Conservation (phyloP, 371 early-diverging fungal species). For the Mortierella sp. region DNA sequence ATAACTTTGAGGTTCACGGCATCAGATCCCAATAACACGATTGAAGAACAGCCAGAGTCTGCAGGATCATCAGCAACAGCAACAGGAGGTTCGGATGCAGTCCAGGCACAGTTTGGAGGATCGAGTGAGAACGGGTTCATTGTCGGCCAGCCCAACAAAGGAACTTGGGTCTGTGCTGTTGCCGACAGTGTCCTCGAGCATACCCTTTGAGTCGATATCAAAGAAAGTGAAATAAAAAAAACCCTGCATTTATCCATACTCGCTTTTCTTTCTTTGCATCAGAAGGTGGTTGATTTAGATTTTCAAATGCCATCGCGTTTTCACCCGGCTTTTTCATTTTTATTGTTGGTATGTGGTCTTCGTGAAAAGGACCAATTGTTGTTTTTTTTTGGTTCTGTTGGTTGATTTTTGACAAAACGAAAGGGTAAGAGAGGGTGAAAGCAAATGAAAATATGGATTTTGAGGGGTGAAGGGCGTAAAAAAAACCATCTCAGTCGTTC, state of each 20-base stretch:
- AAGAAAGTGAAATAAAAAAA: not conserved
- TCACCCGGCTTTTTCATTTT: too few relatives aligned
- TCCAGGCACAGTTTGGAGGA: slow-evolving; percentile 62
- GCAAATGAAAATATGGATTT: not conserved
- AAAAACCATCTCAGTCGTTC: slow-evolving; percentile 17
- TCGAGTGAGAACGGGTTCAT: slow-evolving; percentile 71
- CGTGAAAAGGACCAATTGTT: too few relatives aligned
- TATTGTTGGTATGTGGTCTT: too few relatives aligned
- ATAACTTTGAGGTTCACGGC: slow-evolving; percentile 29
- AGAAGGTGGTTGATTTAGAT: too few relatives aligned
- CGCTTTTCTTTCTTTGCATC: not conserved
- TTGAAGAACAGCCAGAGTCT: slow-evolving; percentile 35
- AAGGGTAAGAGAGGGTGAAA: not conserved
- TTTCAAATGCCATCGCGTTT: too few relatives aligned
- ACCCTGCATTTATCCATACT: not conserved
- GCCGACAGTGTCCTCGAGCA: slow-evolving; percentile 38
- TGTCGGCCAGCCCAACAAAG: slow-evolving; percentile 55
- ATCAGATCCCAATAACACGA: slow-evolving; percentile 50
- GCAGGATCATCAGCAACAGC: slow-evolving; percentile 57
- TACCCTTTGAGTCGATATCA: slow-evolving; percentile 7
- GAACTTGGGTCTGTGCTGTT: slow-evolving; percentile 48
- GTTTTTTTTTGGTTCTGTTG: too few relatives aligned
- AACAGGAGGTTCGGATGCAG: slow-evolving; percentile 49
- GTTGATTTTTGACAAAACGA: too few relatives aligned
- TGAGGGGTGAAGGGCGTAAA: slow-evolving; percentile 1